These are phyloP conservation scores for Suhomyces vadensis DNA, from an alignment of 805 yeast species.

Conservation along the genomic window DNA sequence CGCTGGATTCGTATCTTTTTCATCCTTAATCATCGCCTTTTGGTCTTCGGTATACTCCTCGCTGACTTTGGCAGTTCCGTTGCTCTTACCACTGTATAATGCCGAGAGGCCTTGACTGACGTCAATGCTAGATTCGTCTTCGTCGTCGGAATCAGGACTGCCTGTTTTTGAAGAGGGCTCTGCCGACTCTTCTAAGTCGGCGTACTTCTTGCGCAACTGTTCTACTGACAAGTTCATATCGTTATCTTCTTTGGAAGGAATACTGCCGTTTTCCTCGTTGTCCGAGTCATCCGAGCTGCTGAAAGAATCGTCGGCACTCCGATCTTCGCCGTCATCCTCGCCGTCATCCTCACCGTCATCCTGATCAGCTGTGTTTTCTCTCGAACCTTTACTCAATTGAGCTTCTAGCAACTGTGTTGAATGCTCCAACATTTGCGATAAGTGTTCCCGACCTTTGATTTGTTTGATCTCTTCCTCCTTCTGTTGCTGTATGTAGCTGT, in stretches of 20 bases:
- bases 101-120: constrained; percentile 23
- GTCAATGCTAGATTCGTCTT: constrained; percentile 12
- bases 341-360: constrained; percentile 24
- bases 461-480: constrained; percentile 79
- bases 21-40: constrained; percentile 26
- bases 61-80: constrained; percentile 4
- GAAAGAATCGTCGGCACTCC: constrained; percentile 10
- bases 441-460: constrained; percentile 80
- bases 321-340: constrained; percentile 17
- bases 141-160: constrained; percentile 16
- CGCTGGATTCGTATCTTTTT: constrained; percentile 18
- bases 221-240: constrained; percentile 57
- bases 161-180: constrained; percentile 16
- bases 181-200: constrained; percentile 36
- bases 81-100: constrained; percentile 18
- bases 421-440: constrained; percentile 85
- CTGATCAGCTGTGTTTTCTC: constrained; percentile 16
- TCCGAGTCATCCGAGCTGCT: constrained; percentile 9
- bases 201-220: constrained; percentile 57
- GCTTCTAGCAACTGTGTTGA: constrained; percentile 89
- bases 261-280: constrained; percentile 19
- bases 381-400: constrained; percentile 52
- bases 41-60: constrained; percentile 37
- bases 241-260: constrained; percentile 22
- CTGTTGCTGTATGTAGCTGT: constrained; percentile 67